A percentile compares a stretch with the other conserved stretches of the same genome.
Evolutionary conservation across 2,329 filamentous ascomycete species (phyloP).

Genomic region (Fusarium coffeatum): DNA sequence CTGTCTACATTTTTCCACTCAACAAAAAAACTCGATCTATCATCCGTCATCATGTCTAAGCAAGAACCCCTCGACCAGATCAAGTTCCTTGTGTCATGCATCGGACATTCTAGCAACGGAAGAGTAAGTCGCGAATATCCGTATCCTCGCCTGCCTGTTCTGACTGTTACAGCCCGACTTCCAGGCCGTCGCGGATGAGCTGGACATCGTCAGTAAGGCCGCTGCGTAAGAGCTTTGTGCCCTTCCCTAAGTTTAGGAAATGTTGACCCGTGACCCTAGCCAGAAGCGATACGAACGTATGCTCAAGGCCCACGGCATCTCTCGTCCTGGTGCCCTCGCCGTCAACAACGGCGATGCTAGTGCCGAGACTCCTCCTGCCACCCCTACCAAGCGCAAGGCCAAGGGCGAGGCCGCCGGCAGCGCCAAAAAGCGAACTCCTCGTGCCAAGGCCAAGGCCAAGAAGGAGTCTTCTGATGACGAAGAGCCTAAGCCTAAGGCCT

Average conservation of each 20-base stretch:
- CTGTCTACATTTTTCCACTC: background rate
- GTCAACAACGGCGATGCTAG: constrained; percentile 3
- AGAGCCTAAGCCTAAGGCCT: constrained; percentile 34
- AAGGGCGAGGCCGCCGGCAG: constrained; percentile 35
- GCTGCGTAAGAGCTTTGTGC: constrained; percentile 69
- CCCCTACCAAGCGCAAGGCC: constrained; percentile 49
- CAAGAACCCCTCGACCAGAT: constrained; percentile 67
- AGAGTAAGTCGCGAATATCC: constrained; percentile 58
- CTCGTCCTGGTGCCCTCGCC: constrained; percentile 26
- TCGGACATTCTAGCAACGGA: constrained; percentile 69
- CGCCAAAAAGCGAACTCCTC: constrained; percentile 46
- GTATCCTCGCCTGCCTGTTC: background rate
- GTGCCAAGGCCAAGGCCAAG: constrained; percentile 40
- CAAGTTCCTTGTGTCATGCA: constrained; percentile 74
- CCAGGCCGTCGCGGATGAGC: constrained; percentile 70
- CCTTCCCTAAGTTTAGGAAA: background rate
- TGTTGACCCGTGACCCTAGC: constrained; percentile 52
- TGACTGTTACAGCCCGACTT: constrained; percentile 69
- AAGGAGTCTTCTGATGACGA: constrained; percentile 42
- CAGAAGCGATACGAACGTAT: constrained; percentile 76
- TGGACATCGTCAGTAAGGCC: constrained; percentile 71
- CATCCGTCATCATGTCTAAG: constrained; percentile 60
- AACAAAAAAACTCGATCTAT: constrained; percentile 13
- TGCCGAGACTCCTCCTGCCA: constrained; percentile 20
- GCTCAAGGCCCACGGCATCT: constrained; percentile 68